These are phyloP conservation scores for Nyssa sinensis DNA, from an alignment of 148 eudicot genomes.

Conservation along the genomic window DNA sequence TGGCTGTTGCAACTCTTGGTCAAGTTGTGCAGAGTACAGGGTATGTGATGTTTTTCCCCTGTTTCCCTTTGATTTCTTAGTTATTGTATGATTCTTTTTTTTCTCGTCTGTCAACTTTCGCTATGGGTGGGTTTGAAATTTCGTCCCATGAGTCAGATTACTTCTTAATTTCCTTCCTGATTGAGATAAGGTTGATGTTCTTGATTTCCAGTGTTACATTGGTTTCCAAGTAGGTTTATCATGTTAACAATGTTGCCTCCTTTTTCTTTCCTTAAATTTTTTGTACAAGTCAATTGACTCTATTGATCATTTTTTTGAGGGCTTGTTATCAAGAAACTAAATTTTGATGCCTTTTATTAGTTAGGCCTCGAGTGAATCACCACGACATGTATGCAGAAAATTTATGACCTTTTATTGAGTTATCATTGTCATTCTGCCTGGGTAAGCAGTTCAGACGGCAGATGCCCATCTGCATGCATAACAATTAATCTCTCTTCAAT, in stretches of 20 bases:
- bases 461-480: neutral
- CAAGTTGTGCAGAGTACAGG: constrained; percentile 99
- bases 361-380: neutral
- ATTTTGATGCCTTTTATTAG: neutral
- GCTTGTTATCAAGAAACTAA: neutral
- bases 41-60: constrained; percentile 36
- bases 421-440: neutral
- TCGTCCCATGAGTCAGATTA: neutral
- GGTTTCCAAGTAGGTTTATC: neutral
- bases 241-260: neutral
- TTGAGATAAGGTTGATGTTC: neutral
- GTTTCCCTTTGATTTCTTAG: neutral
- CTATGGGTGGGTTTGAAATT: neutral
- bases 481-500: neutral
- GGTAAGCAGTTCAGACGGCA: neutral
- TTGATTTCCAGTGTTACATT: neutral
- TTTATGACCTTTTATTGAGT: neutral
- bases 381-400: neutral
- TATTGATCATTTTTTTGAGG: neutral
- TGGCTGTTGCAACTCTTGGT: constrained; percentile 95
- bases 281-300: neutral
- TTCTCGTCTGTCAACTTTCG: neutral
- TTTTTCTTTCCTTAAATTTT: neutral
- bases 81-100: neutral
- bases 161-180: neutral